A percentile compares a stretch with the other conserved stretches of the same genome.
Evolutionary conservation across 2,329 filamentous ascomycete genomes (phyloP).

Genomic region (Neophaeococcomyces aloes): DNA sequence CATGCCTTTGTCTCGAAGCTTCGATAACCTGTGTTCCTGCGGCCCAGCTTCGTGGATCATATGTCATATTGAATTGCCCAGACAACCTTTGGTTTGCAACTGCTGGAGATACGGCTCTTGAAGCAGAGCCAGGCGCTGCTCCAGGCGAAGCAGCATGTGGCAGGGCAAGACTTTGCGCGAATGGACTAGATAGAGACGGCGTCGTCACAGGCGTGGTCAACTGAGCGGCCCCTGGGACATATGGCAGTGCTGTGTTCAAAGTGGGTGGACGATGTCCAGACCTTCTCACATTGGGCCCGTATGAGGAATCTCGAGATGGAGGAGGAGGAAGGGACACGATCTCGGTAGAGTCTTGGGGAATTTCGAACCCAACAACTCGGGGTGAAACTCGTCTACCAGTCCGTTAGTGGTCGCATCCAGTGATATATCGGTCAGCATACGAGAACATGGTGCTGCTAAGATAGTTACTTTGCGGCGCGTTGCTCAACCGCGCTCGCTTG

Average conservation of each 20-base stretch:
- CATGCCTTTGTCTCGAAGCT: conserved; percentile 5
- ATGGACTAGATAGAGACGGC: conserved; percentile 10
- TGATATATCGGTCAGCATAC: conserved; percentile 2
- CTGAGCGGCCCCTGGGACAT: conserved; percentile 26
- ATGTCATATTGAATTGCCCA: conserved; percentile 33
- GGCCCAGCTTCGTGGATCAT: conserved; percentile 42
- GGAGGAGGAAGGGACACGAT: conserved; percentile 13
- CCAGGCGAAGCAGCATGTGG: conserved; percentile 15
- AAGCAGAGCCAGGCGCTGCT: conserved; percentile 30
- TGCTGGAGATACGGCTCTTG: conserved; percentile 33
- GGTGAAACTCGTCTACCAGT: conserved; percentile 3
- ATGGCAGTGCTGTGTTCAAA: conserved; percentile 32
- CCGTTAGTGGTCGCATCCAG: background rate
- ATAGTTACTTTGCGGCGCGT: conserved; percentile 1
- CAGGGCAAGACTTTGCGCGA: background rate
- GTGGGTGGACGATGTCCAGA: conserved; percentile 26
- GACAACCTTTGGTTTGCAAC: conserved; percentile 28
- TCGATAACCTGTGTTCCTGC: conserved; percentile 22
- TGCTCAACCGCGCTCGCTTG: conserved; percentile 7
- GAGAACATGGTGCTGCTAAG: conserved; percentile 5
- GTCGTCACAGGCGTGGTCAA: conserved; percentile 5
- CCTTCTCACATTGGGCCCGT: conserved; percentile 11
- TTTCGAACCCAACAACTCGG: background rate
- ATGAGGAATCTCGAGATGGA: conserved; percentile 21
- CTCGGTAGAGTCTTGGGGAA: conserved; percentile 1